A percentile compares a stretch with the other conserved stretches of the same genome.
phyloP scores from a whole-genome alignment of 139 green algal genomes.

The Yamagishiella unicocca region DNA sequence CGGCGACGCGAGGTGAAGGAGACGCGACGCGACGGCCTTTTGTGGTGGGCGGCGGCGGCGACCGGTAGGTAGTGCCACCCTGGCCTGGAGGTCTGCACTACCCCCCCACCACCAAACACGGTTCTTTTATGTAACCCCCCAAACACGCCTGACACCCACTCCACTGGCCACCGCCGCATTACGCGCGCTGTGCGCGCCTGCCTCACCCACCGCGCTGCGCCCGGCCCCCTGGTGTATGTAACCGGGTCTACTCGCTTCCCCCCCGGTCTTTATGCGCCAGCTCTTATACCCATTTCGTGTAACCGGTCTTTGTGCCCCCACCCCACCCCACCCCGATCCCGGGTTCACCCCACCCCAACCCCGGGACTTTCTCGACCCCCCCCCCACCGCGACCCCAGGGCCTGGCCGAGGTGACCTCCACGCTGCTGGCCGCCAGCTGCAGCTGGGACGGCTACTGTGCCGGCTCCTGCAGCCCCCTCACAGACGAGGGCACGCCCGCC shows the following conservation, averaged over 20 bases:
- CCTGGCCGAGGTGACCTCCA: neutral
- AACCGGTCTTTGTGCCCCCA: neutral
- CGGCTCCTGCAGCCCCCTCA: neutral
- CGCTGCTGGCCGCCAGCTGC: neutral
- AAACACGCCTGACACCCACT: too few relatives aligned
- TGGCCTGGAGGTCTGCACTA: too few relatives aligned
- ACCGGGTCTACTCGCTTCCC: neutral
- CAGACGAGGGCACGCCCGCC: neutral
- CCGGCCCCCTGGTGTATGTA: neutral
- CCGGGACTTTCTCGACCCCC: too few relatives aligned
- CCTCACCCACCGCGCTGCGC: neutral
- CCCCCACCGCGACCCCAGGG: neutral
- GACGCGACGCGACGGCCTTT: too few relatives aligned
- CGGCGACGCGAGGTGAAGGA: too few relatives aligned
- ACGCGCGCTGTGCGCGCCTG: too few relatives aligned
- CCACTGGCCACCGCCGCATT: too few relatives aligned
- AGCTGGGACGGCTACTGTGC: constrained; percentile 6
- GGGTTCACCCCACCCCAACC: neutral
- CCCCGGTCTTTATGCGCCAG: neutral
- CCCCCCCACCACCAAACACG: too few relatives aligned
- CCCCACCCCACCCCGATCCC: neutral
- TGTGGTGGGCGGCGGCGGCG: too few relatives aligned
- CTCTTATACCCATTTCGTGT: neutral
- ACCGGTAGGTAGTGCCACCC: too few relatives aligned
- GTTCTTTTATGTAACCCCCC: too few relatives aligned